A percentile compares a stretch with the other conserved stretches of the same genome.
phyloP scores from a whole-genome alignment of 768 basidiomycete genomes.

The Chalciporus pseudorubinellus region DNA sequence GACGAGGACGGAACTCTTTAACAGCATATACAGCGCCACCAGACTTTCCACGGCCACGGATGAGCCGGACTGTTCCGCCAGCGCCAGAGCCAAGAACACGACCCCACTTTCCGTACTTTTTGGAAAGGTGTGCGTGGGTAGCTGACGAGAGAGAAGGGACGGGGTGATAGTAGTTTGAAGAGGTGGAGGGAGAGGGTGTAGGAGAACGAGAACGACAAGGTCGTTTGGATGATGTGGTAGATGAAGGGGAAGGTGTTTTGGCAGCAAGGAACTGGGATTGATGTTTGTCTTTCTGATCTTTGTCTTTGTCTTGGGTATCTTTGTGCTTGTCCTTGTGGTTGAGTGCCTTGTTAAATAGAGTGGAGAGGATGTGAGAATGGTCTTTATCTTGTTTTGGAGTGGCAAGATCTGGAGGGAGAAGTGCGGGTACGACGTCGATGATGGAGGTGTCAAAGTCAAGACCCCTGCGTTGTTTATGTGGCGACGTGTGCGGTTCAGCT shows the following conservation, averaged over 20 bases:
- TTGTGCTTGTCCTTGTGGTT: slow-evolving; percentile 30
- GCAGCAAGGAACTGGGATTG: not conserved
- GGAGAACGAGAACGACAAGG: slow-evolving; percentile 27
- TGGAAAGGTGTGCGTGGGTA: slow-evolving; percentile 88
- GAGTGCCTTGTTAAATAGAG: slow-evolving; percentile 36
- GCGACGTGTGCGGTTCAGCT: slow-evolving; percentile 32
- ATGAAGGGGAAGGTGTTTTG: slow-evolving; percentile 36
- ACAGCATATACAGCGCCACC: slow-evolving; percentile 90
- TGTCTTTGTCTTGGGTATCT: not conserved
- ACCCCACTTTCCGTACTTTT: slow-evolving; percentile 99
- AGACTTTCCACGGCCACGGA: slow-evolving; percentile 80
- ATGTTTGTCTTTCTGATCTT: slow-evolving; percentile 11
- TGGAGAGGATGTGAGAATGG: slow-evolving; percentile 26
- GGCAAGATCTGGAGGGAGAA: slow-evolving; percentile 16
- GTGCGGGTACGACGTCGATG: slow-evolving; percentile 31
- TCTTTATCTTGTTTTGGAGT: slow-evolving; percentile 26
- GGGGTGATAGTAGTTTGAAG: slow-evolving; percentile 31
- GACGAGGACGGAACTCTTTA: slow-evolving; percentile 94
- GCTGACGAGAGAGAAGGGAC: slow-evolving; percentile 71
- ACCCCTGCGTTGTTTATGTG: slow-evolving; percentile 36
- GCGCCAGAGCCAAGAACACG: slow-evolving; percentile 93
- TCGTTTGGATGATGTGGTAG: slow-evolving; percentile 24
- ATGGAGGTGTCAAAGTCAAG: slow-evolving; percentile 37
- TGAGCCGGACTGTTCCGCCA: slow-evolving; percentile 96
- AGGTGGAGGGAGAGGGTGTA: slow-evolving; percentile 21